Percentiles rank a stretch among this genome's conserved stretches.
Evolutionary conservation across 148 eudicot genomes (phyloP).

Genomic region (Vaccinium corymbosum): DNA sequence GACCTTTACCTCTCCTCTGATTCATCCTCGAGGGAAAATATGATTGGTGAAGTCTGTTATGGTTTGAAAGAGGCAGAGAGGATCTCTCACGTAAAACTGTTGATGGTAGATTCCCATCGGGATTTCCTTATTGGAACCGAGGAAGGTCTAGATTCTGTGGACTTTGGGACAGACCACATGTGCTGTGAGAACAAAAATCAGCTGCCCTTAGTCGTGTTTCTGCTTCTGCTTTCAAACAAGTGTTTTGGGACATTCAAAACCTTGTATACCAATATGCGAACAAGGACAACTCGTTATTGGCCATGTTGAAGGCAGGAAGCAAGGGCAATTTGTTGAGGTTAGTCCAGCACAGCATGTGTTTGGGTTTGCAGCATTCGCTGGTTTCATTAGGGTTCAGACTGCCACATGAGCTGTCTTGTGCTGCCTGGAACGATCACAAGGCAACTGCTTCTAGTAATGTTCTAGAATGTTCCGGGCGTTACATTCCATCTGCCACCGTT

Average conservation of each 20-base stretch:
- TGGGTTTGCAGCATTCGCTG: conserved; percentile 79
- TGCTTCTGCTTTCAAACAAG: conserved; percentile 58
- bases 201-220: conserved; percentile 70
- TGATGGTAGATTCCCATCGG: conserved; percentile 53
- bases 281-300: conserved; percentile 56
- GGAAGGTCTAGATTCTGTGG: conserved; percentile 27
- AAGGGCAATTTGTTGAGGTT: conserved; percentile 65
- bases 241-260: conserved; percentile 68
- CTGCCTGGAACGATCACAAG: conserved; percentile 70
- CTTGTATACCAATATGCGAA: conserved; percentile 50
- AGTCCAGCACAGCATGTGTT: conserved; percentile 86
- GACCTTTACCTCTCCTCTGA: conserved; percentile 85
- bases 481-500: conserved; percentile 67
- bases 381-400: conserved; percentile 62
- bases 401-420: conserved; percentile 70
- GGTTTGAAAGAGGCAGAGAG: conserved; percentile 76
- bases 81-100: conserved; percentile 44
- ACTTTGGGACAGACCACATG: conserved; percentile 36
- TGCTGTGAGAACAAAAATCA: conserved; percentile 54
- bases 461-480: conserved; percentile 36
- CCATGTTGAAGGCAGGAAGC: conserved; percentile 87
- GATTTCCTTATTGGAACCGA: conserved; percentile 44
- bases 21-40: conserved; percentile 37
- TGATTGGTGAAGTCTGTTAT: conserved; percentile 62
- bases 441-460: conserved; percentile 16